Base-by-base conservation (phyloP, 2,329 filamentous ascomycete genomes). In the Fulvia fulva region DNA sequence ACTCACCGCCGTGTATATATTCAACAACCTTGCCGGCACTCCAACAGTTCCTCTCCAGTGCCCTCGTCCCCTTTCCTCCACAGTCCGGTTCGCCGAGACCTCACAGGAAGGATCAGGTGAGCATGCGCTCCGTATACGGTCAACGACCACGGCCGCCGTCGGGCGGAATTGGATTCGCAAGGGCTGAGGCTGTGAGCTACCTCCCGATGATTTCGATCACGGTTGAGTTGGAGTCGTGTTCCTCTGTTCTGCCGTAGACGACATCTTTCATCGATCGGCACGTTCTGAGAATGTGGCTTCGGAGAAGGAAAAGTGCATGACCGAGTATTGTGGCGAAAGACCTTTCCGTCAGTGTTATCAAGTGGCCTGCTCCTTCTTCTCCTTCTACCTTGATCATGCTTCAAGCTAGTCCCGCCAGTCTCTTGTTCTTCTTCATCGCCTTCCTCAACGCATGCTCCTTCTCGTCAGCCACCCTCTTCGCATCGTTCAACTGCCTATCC, bases 341-440 rank as follows among this genome's bases (percentile, higher is more conserved):
- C n/a, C n/a, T n/a, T n/a, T n/a, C n/a, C n/a, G n/a, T n/a, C n/a
- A n/a, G n/a, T n/a, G n/a, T n/a, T n/a, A n/a, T n/a, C n/a, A n/a
- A n/a, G n/a, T n/a, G n/a, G n/a, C n/a, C n/a, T n/a, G n/a, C n/a
- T n/a, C n/a, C n/a, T n/a, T n/a, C 14, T 19, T 47, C 7, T 25
- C 47, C 25, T 5, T 12, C 47, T 51, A 3, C 25, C 23, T 26
- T 32, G 5, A 51, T 12, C 47, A 16, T 21, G 2, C 34, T 23
- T 58, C 47, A 61, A 28, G 53, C 50, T 22, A 70, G 26, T 22
- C 71, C 71, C 23, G 71, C 53, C 46, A 71, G 41, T 61, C 66
- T 68, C 67, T 66, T 66, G 54, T 74, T 74, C 65, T 65, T 71
- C 69, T 72, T 73, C 16, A 74, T 70, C 23, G 66, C 49, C 63